Base-by-base conservation (phyloP, 225 moss, liverwort and hornwort species). In the Physcomitrium patens region DNA sequence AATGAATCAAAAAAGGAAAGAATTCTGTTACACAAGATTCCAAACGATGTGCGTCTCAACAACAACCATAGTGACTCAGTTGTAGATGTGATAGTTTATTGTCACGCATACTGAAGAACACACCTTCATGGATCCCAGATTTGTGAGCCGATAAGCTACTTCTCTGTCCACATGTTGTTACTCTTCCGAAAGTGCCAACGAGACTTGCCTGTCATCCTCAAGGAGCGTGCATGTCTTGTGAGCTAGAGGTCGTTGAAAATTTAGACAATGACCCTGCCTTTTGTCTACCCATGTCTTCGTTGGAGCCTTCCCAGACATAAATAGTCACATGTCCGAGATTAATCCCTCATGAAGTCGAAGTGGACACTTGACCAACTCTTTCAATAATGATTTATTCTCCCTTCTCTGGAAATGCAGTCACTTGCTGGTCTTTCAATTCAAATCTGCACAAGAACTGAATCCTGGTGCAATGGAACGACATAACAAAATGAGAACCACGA, bases 41-140 rank as follows among this genome's bases (percentile, higher is more conserved):
- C 62, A 45, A 70, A 48, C 24, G 44, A 15, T 56, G 74, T 57
- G 27, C 24, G 68, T 44, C 48, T 63, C 17, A 22, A 69, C 47
- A 53, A 47, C 28, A 14, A 68, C 53, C 55, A 54, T 17, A 61
- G 52, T 63, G 27, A 65, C 63, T 64, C 28, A 19, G 44, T 37
- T 23, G 49, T 54, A 27, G 43, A 67, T 22, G n/a, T 64, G 43
- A 64, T 16, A n/a, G 31, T 37, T 37, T 60, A 26, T 64, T 57
- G 11, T 22, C 7, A 8, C 11, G 47, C 69, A 49, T 48, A 31
- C 41, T 24, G 12, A 77, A 57, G 31, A 65, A 76, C 90, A 82
- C 65, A 99, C 97, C 80, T 86, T 80, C 73, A 99, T 93, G 54
- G 93, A 93, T 66, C 95, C 99, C 74, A 99, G 81, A 82, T 95